phyloP scores from a whole-genome alignment of 2,329 filamentous ascomycete species.

The Xylaria sp. region DNA sequence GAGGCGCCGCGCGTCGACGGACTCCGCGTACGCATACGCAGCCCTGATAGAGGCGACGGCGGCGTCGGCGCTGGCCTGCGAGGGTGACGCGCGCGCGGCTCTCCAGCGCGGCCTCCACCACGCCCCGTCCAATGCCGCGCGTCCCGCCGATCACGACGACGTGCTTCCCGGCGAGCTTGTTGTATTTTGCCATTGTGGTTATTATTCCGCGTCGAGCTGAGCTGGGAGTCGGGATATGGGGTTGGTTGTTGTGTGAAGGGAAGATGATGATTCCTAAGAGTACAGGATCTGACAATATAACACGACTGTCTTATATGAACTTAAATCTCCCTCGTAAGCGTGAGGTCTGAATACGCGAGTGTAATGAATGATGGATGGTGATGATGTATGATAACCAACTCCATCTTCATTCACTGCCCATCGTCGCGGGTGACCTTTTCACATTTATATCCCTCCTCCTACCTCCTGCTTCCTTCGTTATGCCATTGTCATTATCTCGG shows the following conservation, averaged over 20 bases:
- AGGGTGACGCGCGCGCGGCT: slow-evolving; percentile 43
- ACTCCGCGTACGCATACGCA: slow-evolving; percentile 28
- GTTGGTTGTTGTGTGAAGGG: no score
- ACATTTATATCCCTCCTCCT: slow-evolving; percentile 1
- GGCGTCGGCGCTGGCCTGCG: slow-evolving; percentile 36
- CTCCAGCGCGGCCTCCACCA: slow-evolving; percentile 44
- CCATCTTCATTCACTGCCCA: not conserved
- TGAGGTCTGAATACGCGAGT: not conserved
- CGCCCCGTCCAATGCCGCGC: slow-evolving; percentile 45
- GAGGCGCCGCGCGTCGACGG: slow-evolving; percentile 17
- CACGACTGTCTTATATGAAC: no score
- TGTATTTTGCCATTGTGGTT: slow-evolving; percentile 47
- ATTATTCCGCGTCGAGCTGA: no score
- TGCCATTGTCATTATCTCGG: not conserved
- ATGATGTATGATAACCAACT: not conserved
- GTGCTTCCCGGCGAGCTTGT: slow-evolving; percentile 48
- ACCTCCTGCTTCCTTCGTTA: not conserved
- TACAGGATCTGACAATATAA: no score
- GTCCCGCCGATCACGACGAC: slow-evolving; percentile 47
- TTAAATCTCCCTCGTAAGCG: not conserved
- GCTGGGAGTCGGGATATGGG: no score
- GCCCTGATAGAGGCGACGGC: slow-evolving; percentile 40
- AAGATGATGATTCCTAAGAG: no score
- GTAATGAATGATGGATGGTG: no score
- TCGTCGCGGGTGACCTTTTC: not conserved